Conservation (phyloP, 345 rosid species). For the Acer campestre region DNA sequence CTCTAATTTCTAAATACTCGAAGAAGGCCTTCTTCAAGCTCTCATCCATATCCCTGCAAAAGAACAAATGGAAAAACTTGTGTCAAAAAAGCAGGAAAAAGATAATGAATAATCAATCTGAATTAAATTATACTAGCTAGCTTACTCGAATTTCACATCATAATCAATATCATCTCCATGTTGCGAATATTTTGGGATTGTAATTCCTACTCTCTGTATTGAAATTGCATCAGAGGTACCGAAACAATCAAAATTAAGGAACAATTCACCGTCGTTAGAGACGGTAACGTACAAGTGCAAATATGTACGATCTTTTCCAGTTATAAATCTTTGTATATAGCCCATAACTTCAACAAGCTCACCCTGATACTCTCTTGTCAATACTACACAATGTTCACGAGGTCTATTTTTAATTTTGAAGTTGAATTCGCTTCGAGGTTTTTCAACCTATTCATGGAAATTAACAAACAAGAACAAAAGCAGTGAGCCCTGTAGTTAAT, state of each 20-base stretch:
- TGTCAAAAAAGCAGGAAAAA: too few relatives aligned
- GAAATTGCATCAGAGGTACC: conserved; percentile 66
- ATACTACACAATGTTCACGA: conserved; percentile 31
- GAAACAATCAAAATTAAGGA: conserved; percentile 64
- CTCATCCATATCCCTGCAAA: too few relatives aligned
- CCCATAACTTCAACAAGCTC: conserved; percentile 57
- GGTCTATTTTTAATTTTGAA: conserved; percentile 38
- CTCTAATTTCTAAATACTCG: too few relatives aligned
- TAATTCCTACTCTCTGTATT: conserved; percentile 24
- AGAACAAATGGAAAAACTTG: too few relatives aligned
- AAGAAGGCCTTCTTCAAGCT: conserved; percentile 38
- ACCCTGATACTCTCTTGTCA: conserved; percentile 70
- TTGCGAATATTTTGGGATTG: too few relatives aligned
- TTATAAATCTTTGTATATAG: too few relatives aligned
- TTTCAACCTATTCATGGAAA: too few relatives aligned
- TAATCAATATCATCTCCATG: too few relatives aligned
- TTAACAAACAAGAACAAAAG: too few relatives aligned
- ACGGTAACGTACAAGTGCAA: conserved; percentile 62
- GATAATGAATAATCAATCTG: too few relatives aligned
- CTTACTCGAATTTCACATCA: conserved; percentile 33
- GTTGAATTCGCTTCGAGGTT: conserved; percentile 60
- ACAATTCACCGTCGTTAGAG: conserved; percentile 43
- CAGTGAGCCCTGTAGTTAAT: too few relatives aligned
- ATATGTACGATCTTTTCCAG: accelerated
- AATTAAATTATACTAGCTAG: too few relatives aligned